phyloP scores from a whole-genome alignment of 2,329 filamentous ascomycete genomes.

The Aspergillus candidus region DNA sequence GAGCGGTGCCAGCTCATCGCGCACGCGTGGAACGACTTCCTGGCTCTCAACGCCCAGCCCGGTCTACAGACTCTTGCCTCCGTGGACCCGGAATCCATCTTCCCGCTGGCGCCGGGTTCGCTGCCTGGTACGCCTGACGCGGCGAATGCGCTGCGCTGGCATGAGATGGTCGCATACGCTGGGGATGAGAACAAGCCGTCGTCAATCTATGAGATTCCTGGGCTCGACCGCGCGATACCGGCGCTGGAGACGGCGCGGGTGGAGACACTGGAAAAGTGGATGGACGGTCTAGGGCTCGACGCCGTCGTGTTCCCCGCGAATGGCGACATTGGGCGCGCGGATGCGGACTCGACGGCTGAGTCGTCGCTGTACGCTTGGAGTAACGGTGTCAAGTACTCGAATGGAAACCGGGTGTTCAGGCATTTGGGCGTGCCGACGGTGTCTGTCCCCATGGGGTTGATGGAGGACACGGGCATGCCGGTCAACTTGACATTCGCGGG shows the following conservation, averaged over 20 bases:
- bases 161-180: constrained; percentile 23
- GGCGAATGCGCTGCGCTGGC: constrained; percentile 21
- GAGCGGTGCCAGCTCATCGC: constrained; percentile 47
- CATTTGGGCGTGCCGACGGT: constrained; percentile 52
- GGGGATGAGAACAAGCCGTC: constrained; percentile 16
- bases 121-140: constrained; percentile 19
- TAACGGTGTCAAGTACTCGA: constrained; percentile 51
- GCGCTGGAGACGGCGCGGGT: constrained; percentile 47
- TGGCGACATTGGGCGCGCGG: constrained; percentile 46
- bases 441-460: constrained; percentile 49
- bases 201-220: constrained; percentile 39
- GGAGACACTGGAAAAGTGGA: constrained; percentile 47
- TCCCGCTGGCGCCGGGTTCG: constrained; percentile 27
- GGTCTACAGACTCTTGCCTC: constrained; percentile 33
- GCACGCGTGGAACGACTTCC: constrained; percentile 49
- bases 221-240: constrained; percentile 37
- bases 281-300: constrained; percentile 40
- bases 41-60: constrained; percentile 38
- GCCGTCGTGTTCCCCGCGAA: constrained; percentile 46
- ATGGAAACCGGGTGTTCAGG: constrained; percentile 49
- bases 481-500: constrained; percentile 50
- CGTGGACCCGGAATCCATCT: constrained; percentile 38
- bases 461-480: constrained; percentile 45
- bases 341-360: constrained; percentile 38
- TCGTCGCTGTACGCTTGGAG: constrained; percentile 36